phyloP scores from a whole-genome alignment of 352 stramenopile genomes.

The Pythium grandisporangium region DNA sequence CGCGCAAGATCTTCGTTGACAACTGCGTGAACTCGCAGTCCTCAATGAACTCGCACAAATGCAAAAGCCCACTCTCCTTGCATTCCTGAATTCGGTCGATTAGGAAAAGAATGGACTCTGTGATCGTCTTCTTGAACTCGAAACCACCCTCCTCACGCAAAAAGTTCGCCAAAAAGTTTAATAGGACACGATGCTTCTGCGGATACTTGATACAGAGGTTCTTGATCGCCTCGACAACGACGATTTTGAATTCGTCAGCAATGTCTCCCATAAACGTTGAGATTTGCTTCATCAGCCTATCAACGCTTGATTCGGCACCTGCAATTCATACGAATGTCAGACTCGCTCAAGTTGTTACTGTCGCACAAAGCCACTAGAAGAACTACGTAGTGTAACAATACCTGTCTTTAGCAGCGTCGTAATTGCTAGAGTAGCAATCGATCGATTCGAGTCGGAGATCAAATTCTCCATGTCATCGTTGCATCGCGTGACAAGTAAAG shows the following conservation, averaged over 20 bases:
- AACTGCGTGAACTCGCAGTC: constrained; percentile 91
- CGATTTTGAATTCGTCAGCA: constrained; percentile 99
- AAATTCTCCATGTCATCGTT: constrained; percentile 98
- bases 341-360: no score
- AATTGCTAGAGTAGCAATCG: constrained; percentile 98
- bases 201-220: constrained; percentile 98
- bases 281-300: constrained; percentile 97
- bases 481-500: constrained; percentile 94
- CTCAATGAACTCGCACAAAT: constrained; percentile 99
- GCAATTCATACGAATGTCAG: no score
- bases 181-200: constrained; percentile 95
- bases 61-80: constrained; percentile 94
- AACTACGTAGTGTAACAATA: no score
- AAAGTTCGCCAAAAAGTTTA: constrained; percentile 98
- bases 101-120: constrained; percentile 95
- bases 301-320: constrained; percentile 93
- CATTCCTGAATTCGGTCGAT: constrained; percentile 96
- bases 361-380: no score
- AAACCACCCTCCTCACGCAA: constrained; percentile 95
- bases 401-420: constrained; percentile 98
- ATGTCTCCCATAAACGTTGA: constrained; percentile 98
- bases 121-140: constrained; percentile 99
- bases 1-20: constrained; percentile 92
- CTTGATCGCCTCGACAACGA: constrained; percentile 96
- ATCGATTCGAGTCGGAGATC: constrained; percentile 96